A percentile compares a stretch with the other conserved stretches of the same genome.
Conservation (phyloP, 768 basidiomycete species). For the Galerina marginata region DNA sequence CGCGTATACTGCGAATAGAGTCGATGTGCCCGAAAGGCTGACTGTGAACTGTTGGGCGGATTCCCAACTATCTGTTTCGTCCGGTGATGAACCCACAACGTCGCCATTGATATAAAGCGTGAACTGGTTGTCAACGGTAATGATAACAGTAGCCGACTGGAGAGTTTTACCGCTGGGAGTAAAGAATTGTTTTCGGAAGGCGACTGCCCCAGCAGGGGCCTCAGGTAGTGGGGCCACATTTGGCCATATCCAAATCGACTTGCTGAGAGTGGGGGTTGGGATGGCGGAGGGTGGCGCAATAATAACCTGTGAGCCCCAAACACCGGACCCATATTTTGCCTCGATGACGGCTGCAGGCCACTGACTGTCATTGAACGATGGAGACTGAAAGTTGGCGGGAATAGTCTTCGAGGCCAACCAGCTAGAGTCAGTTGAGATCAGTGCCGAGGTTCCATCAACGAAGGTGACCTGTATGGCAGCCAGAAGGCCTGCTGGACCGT, state of each 20-base stretch:
- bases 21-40: too few relatives aligned
- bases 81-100: too few relatives aligned
- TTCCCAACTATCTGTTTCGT: too few relatives aligned
- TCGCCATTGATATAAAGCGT: constrained; percentile 38
- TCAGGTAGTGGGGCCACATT: constrained; percentile 13
- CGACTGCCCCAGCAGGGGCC: constrained; percentile 28
- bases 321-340: too few relatives aligned
- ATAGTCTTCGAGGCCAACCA: constrained; percentile 30
- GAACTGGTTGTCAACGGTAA: constrained; percentile 35
- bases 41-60: too few relatives aligned
- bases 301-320: too few relatives aligned
- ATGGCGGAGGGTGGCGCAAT: too few relatives aligned
- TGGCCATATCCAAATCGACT: constrained; percentile 39
- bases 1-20: too few relatives aligned
- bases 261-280: constrained; percentile 16
- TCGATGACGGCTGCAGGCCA: too few relatives aligned
- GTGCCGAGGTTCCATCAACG: constrained; percentile 30
- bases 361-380: background rate
- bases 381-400: constrained; percentile 30
- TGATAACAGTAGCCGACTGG: constrained; percentile 34
- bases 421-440: constrained; percentile 26
- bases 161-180: constrained; percentile 31
- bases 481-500: constrained; percentile 30
- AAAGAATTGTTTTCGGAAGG: constrained; percentile 35
- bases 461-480: constrained; percentile 29